Base-by-base conservation (phyloP, 257 asterid species). In the Rhazya stricta region DNA sequence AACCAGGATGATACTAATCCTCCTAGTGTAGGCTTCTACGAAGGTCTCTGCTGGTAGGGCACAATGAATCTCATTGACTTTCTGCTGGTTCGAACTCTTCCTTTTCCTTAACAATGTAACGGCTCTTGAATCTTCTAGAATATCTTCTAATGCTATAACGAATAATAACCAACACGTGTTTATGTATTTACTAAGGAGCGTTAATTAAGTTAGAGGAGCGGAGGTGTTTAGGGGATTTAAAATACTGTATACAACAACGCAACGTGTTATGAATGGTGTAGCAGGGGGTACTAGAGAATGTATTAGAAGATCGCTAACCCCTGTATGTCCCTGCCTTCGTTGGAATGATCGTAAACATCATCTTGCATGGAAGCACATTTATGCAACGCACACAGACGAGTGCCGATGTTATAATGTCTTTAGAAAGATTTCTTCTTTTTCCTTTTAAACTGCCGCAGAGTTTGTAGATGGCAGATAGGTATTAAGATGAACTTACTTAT, bases 381-480 rank as follows among this genome's bases (percentile, higher is more conserved):
- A 23, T 48, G 19, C 18, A 66, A 67, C 23, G 53, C 8, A 19
- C 15, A 6, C 63, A 51, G n/a, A n/a, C n/a, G n/a, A 71, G 15
- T 18, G 25, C 32, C 29, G 9, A 23, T 67, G 1, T 43, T 48
- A 75, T 32, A 27, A n/a, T 9, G 34, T 19, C 43, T 58, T n/a
- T n/a, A n/a, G 18, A 21, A 25, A 48, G 16, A 7, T 69, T 57
- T 45, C 23, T 23, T 43, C n/a, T n/a, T 23, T 41, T 77, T 76
- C 27, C 75, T 36, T 45, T 76, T 4, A 19, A 51, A 50, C 46
- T 51, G 74, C 42, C 27, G 72, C 39, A 65, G 21, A 73, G 73
- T 9, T n/a, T 30, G 23, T 45, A 25, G 25, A 30, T 50, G 63
- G 12, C 6, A 29, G 6, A 4, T 5, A 16, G 34, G 34, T 50